These are phyloP conservation scores for Halophytophthora batemanensis DNA, from an alignment of 352 stramenopile genomes.

Conservation along the genomic window DNA sequence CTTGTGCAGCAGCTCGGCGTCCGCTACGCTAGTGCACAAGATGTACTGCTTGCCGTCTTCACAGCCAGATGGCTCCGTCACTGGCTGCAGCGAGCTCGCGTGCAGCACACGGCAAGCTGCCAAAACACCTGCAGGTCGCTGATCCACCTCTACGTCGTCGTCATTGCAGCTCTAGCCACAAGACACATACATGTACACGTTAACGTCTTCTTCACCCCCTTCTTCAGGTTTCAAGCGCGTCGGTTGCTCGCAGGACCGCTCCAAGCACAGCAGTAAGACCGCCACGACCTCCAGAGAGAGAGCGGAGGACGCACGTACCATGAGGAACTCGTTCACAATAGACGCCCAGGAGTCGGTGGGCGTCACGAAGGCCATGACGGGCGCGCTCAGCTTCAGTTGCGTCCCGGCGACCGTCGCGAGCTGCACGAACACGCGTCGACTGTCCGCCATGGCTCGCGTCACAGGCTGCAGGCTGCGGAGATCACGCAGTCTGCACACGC, in stretches of 20 bases:
- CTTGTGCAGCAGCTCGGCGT: conserved; percentile 48
- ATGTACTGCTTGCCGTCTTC: conserved; percentile 80
- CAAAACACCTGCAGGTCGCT: conserved; percentile 53
- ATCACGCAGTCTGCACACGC: conserved; percentile 3
- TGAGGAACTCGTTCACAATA: conserved; percentile 80
- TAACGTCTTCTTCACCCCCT: background rate
- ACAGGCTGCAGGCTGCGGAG: conserved; percentile 10
- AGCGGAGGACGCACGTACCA: conserved; percentile 33
- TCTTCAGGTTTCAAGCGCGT: background rate
- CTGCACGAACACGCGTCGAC: conserved; percentile 72
- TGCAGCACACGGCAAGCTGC: conserved; percentile 58
- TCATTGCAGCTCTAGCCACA: conserved; percentile 61
- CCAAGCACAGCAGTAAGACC: background rate
- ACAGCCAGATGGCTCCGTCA: conserved; percentile 34
- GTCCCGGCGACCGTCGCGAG: conserved; percentile 28
- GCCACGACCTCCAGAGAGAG: conserved; percentile 4
- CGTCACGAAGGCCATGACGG: conserved; percentile 64
- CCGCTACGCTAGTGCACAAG: conserved; percentile 36
- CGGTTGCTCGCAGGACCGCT: background rate
- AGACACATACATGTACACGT: conserved; percentile 7
- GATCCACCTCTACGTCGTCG: conserved; percentile 64
- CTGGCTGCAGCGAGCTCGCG: conserved; percentile 38
- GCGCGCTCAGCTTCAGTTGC: conserved; percentile 18
- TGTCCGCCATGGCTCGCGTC: conserved; percentile 35
- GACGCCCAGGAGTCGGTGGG: conserved; percentile 54